Base-by-base conservation (phyloP, 768 basidiomycete species). In the Termitomyces sp. region DNA sequence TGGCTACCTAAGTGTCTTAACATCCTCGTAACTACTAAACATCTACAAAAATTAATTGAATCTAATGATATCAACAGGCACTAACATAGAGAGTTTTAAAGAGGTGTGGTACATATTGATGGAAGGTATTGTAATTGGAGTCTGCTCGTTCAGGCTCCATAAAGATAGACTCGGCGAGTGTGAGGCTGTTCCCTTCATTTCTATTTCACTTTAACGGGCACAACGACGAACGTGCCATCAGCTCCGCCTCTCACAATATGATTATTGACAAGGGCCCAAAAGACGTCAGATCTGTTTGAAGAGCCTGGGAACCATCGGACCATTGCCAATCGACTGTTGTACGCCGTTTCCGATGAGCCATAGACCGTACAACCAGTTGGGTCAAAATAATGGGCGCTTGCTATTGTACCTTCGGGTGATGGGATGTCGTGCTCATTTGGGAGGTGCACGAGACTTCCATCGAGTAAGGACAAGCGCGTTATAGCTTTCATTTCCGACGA, bases 151-250 rank as follows among this genome's bases (percentile, higher is more conserved):
- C n/a, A n/a, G n/a, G n/a, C n/a, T n/a, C n/a, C n/a, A n/a, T n/a
- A n/a, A n/a, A n/a, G n/a, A n/a, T n/a, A n/a, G n/a, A n/a, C n/a
- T n/a, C n/a, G n/a, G n/a, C n/a, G n/a, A n/a, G 30, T 4, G 30
- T 30, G 30, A 30, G 7, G 4, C 12, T 13, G 5, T 43, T 13
- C 20, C 20, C 20, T 43, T 22, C 4, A 22, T 44, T 26, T 10
- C 13, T 26, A 5, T 14, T 22, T 22, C 5, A 9, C 33, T 5
- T 56, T n/a, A 1, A 48, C 55, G 47, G 55, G 55, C 20, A 48
- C 36, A 36, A 56, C 55, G n/a, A 49, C 55, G 20, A 56, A 56
- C 9, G 39, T 47, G 12, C 54, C 54, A 12, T 55, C 45, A 0
- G 44, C 34, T 33, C 36, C n/a, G 2, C 55, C 55, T 40, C 45